phyloP scores from a whole-genome alignment of 768 basidiomycete genomes.

The Russula abietina region DNA sequence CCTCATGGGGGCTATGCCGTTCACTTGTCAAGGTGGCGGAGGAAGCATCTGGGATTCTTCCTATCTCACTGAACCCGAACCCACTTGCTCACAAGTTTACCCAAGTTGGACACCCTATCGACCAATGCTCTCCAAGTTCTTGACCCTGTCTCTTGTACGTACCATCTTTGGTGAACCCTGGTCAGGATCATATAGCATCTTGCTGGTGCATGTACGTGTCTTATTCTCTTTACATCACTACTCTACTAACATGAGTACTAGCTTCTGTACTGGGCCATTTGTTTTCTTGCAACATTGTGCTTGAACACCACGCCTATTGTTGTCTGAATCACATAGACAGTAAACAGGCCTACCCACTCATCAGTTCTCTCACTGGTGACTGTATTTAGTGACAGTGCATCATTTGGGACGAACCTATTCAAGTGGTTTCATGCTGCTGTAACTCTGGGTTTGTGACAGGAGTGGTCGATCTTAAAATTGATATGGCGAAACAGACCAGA shows the following conservation, averaged over 20 bases:
- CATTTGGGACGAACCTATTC: constrained; percentile 20
- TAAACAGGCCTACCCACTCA: constrained; percentile 4
- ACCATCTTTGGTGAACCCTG: too few species aligned
- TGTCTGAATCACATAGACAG: constrained; percentile 22
- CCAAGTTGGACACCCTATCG: too few species aligned
- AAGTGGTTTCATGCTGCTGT: constrained; percentile 23
- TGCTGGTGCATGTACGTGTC: constrained; percentile 11
- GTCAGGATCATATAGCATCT: background rate
- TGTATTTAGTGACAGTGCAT: constrained; percentile 17
- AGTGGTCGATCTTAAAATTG: constrained; percentile 20
- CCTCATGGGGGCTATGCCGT: too few species aligned
- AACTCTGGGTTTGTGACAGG: constrained; percentile 14
- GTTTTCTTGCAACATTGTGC: constrained; percentile 5
- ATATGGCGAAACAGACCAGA: constrained; percentile 38
- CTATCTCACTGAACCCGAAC: too few species aligned
- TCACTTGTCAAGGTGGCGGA: too few species aligned
- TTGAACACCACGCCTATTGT: constrained; percentile 5
- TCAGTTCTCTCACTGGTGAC: background rate
- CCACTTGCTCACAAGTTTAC: too few species aligned
- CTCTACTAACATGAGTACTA: background rate
- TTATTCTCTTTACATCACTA: background rate
- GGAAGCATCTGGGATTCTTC: too few species aligned
- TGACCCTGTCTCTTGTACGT: too few species aligned
- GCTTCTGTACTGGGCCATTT: constrained; percentile 1
- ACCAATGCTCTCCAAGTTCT: too few species aligned